phyloP scores from a whole-genome alignment of 306 rosid genomes.

The Castanopsis chinensis region DNA sequence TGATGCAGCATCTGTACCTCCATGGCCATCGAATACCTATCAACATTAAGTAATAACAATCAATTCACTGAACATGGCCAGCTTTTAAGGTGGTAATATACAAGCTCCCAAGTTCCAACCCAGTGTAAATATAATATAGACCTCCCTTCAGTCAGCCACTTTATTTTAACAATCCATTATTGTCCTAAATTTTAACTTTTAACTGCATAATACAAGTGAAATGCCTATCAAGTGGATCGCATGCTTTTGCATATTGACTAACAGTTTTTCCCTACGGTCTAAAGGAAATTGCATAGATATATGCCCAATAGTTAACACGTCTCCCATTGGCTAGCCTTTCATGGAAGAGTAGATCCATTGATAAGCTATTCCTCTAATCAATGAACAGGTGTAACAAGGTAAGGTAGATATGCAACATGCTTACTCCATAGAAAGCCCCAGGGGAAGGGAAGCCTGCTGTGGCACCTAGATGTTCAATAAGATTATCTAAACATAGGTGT shows the following conservation, averaged over 20 bases:
- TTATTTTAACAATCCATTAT: background rate
- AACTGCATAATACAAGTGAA: background rate
- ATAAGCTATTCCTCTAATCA: slow-evolving; percentile 8
- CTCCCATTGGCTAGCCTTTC: background rate
- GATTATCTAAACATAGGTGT: slow-evolving; percentile 70
- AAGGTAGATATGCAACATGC: slow-evolving; percentile 23
- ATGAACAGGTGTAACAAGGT: background rate
- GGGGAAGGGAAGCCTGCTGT: slow-evolving; percentile 45
- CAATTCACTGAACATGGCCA: slow-evolving; percentile 3
- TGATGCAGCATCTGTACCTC: slow-evolving; percentile 74
- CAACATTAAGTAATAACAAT: slow-evolving; percentile 6
- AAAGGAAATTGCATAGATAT: background rate
- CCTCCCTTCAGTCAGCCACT: background rate
- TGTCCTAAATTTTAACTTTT: background rate
- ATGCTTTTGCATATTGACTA: background rate
- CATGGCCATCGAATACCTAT: slow-evolving; percentile 90
- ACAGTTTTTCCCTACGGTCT: background rate
- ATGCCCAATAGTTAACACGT: background rate
- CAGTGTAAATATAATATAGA: background rate
- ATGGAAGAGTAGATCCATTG: slow-evolving; percentile 7
- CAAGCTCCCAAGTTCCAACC: background rate
- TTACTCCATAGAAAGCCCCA: slow-evolving; percentile 80
- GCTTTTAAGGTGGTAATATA: background rate
- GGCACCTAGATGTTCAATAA: slow-evolving; percentile 52
- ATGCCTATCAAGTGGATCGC: background rate